Percentiles rank a stretch among this genome's conserved stretches.
These are phyloP conservation scores for Hondaea fermentalgiana DNA, from an alignment of 108 stramenopile species.

Conservation along the genomic window DNA sequence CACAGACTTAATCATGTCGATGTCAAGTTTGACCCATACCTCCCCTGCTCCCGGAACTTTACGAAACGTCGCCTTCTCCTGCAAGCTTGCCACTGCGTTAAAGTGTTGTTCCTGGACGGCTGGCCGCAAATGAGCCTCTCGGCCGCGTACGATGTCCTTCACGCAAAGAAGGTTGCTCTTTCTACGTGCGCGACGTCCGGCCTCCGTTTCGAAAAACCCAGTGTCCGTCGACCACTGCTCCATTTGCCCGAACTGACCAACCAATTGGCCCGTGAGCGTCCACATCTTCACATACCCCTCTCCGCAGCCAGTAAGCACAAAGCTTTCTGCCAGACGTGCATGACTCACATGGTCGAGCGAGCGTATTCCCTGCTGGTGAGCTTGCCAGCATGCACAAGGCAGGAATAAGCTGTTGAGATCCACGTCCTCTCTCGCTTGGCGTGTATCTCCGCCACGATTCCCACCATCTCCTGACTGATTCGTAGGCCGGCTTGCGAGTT, in stretches of 20 bases:
- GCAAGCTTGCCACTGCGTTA: not conserved
- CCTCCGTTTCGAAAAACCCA: not conserved
- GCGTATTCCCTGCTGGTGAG: not conserved
- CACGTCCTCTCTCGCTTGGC: not conserved
- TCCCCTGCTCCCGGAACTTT: not conserved
- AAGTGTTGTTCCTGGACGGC: not conserved
- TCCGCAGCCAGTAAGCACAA: constrained; percentile 28
- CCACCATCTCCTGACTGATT: not conserved
- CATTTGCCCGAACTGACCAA: constrained; percentile 42
- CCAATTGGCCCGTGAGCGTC: constrained; percentile 32
- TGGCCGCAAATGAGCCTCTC: not conserved
- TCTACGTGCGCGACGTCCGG: not conserved
- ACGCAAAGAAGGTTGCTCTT: not conserved
- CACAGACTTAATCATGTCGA: not conserved
- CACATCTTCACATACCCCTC: constrained; percentile 44
- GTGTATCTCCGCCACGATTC: too few relatives aligned
- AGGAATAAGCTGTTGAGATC: not conserved
- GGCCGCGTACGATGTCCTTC: not conserved
- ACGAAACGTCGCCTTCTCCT: not conserved
- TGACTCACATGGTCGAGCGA: not conserved
- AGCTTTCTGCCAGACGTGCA: not conserved
- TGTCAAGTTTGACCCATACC: not conserved
- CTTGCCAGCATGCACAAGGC: not conserved
- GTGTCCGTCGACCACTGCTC: not conserved
- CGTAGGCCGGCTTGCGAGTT: not conserved